Base-by-base conservation (phyloP, 495 filamentous ascomycete species). In the Paragyromitra xinjiangensis region DNA sequence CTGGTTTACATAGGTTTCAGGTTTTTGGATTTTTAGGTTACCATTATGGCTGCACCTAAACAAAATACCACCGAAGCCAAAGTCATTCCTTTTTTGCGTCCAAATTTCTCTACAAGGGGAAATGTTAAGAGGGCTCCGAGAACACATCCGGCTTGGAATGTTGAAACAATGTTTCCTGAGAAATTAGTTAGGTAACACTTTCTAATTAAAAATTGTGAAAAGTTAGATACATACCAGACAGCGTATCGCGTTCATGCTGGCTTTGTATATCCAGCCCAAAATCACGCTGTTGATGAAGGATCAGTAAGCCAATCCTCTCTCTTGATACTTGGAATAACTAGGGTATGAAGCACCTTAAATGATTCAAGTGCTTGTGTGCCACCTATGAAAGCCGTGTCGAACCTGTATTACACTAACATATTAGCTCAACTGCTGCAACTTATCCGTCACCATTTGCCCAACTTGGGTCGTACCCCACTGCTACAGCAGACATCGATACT, bases 381-480 rank as follows among this genome's bases (percentile, higher is more conserved):
- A 71, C 91, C 91, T 64, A 92, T 92, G 84, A 92, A 92, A 68
- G 90, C 88, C 70, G 86, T 88, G 77, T 91, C 90, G 81, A 92
- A 92, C 45, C 91, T 91, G 91, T 45, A 56, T 22, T 11, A 62
- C 55, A n/a, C 12, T 48, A 24, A 6, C n/a, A 56, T 37, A 39
- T 77, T 29, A 61, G 75, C 37, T 66, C 9, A 48, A 24, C 19
- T 14, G 7, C 7, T 2, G 39, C 2, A 16, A 14, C 6, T 24
- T 44, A 3, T 40, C 9, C 16, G 64, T 42, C 34, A 29, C 12
- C 19, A 48, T 14, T 22, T 45, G n/a, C 26, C n/a, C 6, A 26
- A 39, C 61, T 19, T 3, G 16, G 29, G 19, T 19, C 68, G 29
- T 55, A 80, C 73, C 67, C 45, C 48, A 65, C 64, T 45, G 78